Conservation (phyloP, 352 stramenopile species). For the Globisporangium canariense region DNA sequence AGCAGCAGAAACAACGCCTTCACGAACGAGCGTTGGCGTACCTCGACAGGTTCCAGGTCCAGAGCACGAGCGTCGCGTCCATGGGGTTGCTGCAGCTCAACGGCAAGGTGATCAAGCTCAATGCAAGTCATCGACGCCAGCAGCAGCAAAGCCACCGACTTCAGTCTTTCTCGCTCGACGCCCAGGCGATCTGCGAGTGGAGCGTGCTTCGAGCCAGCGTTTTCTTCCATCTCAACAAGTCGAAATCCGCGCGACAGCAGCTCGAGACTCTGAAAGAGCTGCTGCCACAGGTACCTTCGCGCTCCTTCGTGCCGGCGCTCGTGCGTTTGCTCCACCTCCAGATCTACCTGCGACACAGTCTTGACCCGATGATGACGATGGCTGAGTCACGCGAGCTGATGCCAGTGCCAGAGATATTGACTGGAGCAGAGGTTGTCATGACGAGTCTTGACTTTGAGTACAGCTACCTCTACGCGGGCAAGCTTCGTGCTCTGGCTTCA, state of each 20-base stretch:
- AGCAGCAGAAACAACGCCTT: neutral
- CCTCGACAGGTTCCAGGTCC: conserved; percentile 16
- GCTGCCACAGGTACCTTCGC: conserved; percentile 14
- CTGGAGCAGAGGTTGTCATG: neutral
- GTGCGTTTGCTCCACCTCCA: conserved; percentile 36
- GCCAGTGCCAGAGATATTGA: neutral
- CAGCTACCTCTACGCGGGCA: conserved; percentile 13
- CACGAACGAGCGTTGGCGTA: conserved; percentile 14
- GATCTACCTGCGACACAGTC: conserved; percentile 22
- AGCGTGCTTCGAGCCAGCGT: conserved; percentile 31
- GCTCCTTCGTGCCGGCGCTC: conserved; percentile 33
- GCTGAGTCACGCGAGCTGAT: neutral
- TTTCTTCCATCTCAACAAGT: conserved; percentile 30
- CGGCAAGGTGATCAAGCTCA: conserved; percentile 20
- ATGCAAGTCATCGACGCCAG: neutral
- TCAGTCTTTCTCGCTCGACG: conserved; percentile 2
- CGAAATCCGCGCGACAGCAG: conserved; percentile 21
- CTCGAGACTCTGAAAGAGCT: conserved; percentile 20
- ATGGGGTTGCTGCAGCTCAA: conserved; percentile 11
- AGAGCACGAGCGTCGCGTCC: conserved; percentile 4
- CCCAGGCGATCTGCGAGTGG: conserved; percentile 25
- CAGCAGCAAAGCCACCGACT: neutral
- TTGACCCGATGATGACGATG: neutral
- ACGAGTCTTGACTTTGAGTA: conserved; percentile 15
- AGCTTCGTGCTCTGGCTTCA: conserved; percentile 11